Base-by-base conservation (phyloP, 768 basidiomycete species). In the Rhodocollybia butyracea region DNA sequence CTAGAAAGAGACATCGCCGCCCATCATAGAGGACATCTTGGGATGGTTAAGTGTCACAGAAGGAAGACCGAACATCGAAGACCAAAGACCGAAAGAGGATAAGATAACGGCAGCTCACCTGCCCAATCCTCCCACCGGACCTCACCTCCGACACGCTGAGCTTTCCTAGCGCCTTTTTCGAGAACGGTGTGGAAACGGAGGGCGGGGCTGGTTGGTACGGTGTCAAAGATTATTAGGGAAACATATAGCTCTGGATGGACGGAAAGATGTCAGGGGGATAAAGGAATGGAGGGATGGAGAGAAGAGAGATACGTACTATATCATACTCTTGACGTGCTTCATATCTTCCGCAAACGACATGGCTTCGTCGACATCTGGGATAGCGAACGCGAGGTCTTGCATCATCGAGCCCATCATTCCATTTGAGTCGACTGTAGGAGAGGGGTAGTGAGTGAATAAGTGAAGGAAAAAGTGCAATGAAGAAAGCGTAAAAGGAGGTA, bases 341-440 rank as follows among this genome's bases (percentile, higher is more conserved):
- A 98, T 99, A 70, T 98, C 96, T 71, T 99, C 97, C 0, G 97
- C 97, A 63, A 99, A 99, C 60, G 94, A 94, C 97, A 99, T 98
- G 3, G 97, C 97, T 73, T 99, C 97, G 65, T 99, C 97, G 12
- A 99, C 96, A 73, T 97, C 97, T 0, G 97, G 97, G 56, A 99
- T 98, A 2, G 97, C 94, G 66, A 99, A 99, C 0, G 97, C 97
- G 41, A 99, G 81, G 73, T 99, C 97, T 70, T 99, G 97, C 93
- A 99, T 97, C 94, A 99, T 98, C 59, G 89, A 86, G 43, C 94
- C 94, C 96, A 98, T 98, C 78, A 96, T 94, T 11, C 89, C 88
- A 65, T 89, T 91, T 61, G 86, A 83, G 68, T 92, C 91, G 57
- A 90, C 90, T 93, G 64, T 27, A 8, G 34, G 17, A 36, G 17